phyloP scores from a whole-genome alignment of 352 stramenopile genomes.

The Blastocystis sp. region DNA sequence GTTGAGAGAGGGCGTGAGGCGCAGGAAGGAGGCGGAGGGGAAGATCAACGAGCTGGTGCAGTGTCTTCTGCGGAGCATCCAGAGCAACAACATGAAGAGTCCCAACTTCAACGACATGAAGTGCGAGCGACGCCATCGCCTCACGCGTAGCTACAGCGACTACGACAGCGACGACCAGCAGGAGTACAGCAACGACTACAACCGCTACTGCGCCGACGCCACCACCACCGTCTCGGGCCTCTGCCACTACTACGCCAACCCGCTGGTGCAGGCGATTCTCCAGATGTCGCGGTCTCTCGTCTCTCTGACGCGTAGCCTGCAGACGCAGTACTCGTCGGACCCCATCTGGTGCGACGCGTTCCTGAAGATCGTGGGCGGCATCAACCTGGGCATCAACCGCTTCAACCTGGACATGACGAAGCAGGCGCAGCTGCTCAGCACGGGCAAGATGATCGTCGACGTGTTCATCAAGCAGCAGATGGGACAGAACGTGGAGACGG shows the following conservation, averaged over 20 bases:
- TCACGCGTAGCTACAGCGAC: constrained; percentile 7
- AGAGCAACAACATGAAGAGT: constrained; percentile 22
- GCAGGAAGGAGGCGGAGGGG: neutral
- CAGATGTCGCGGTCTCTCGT: neutral
- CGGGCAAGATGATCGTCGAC: constrained; percentile 17
- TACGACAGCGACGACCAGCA: constrained; percentile 21
- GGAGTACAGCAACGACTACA: constrained; percentile 33
- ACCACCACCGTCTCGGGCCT: neutral
- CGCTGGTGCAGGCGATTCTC: constrained; percentile 14
- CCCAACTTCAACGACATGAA: constrained; percentile 25
- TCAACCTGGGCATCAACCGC: constrained; percentile 38
- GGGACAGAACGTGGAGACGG: neutral
- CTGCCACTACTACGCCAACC: neutral
- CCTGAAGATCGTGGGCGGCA: constrained; percentile 4
- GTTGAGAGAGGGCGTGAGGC: neutral
- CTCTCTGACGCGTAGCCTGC: neutral
- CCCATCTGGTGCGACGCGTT: neutral
- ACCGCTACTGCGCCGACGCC: constrained; percentile 20
- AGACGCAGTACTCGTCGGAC: constrained; percentile 7
- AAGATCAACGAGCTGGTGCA: neutral
- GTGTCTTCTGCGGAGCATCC: constrained; percentile 19
- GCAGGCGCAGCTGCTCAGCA: constrained; percentile 35
- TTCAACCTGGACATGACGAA: constrained; percentile 27
- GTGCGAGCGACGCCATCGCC: neutral
- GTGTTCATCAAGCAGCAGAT: neutral